Conservation (phyloP, 2,329 filamentous ascomycete species). For the Thielaviopsis musarum region DNA sequence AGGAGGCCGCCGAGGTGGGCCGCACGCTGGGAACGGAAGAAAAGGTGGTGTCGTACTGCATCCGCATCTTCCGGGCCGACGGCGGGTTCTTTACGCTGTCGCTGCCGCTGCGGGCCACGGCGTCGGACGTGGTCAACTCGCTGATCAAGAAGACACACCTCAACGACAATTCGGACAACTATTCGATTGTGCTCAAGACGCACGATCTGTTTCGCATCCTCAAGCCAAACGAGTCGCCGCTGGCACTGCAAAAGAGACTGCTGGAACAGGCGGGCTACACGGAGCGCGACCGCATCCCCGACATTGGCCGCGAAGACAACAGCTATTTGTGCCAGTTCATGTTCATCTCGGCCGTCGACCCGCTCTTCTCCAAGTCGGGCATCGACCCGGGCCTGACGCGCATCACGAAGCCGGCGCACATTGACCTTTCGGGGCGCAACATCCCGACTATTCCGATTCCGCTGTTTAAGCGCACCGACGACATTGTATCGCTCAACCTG, state of each 20-base stretch:
- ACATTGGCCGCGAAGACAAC: slow-evolving; percentile 90
- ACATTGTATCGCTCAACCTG: slow-evolving; percentile 89
- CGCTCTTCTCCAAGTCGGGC: slow-evolving; percentile 44
- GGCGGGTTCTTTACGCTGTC: slow-evolving; percentile 89
- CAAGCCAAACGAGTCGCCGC: slow-evolving; percentile 58
- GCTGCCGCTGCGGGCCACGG: slow-evolving; percentile 66
- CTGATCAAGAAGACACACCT: slow-evolving; percentile 89
- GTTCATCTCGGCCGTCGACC: slow-evolving; percentile 50
- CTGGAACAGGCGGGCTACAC: slow-evolving; percentile 86
- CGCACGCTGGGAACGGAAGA: slow-evolving; percentile 55
- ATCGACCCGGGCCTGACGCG: slow-evolving; percentile 71
- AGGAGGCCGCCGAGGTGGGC: slow-evolving; percentile 42
- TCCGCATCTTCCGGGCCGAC: slow-evolving; percentile 87
- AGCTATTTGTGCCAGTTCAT: slow-evolving; percentile 93
- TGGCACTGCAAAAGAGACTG: slow-evolving; percentile 81
- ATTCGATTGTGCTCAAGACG: slow-evolving; percentile 88
- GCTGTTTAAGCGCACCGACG: slow-evolving; percentile 75
- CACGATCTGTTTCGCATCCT: slow-evolving; percentile 78
- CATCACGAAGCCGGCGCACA: slow-evolving; percentile 80
- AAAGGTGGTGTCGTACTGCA: slow-evolving; percentile 65
- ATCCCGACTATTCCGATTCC: slow-evolving; percentile 89
- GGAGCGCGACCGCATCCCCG: slow-evolving; percentile 71
- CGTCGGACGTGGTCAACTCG: slow-evolving; percentile 73
- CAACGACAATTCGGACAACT: slow-evolving; percentile 79
- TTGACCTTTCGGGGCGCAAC: slow-evolving; percentile 80